phyloP scores from a whole-genome alignment of 2,329 filamentous ascomycete species.

The Neonectria sp. region DNA sequence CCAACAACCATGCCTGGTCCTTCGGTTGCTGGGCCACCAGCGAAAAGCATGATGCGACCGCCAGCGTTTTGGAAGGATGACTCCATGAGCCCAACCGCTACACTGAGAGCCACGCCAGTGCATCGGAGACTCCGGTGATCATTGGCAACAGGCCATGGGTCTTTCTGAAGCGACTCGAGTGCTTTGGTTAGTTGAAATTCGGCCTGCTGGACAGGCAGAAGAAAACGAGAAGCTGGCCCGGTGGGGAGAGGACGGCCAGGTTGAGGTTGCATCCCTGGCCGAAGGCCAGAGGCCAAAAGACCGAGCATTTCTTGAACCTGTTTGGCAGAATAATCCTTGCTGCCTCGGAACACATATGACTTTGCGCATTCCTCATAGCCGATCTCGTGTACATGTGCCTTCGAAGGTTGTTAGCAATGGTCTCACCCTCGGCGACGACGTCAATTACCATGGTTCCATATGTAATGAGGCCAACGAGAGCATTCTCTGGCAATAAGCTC shows the following conservation, averaged over 20 bases:
- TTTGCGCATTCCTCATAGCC: constrained; percentile 98
- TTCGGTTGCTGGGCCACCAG: constrained; percentile 94
- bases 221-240: constrained; percentile 89
- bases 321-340: constrained; percentile 98
- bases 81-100: constrained; percentile 92
- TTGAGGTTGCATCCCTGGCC: constrained; percentile 82
- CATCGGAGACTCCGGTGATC: constrained; percentile 93
- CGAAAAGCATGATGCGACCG: constrained; percentile 96
- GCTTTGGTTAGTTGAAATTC: constrained; percentile 98
- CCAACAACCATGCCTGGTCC: constrained; percentile 98
- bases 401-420: constrained; percentile 40
- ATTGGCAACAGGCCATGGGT: constrained; percentile 97
- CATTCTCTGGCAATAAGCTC: constrained; percentile 84
- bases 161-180: constrained; percentile 94
- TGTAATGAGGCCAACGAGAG: constrained; percentile 86
- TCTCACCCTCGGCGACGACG: neutral
- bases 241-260: constrained; percentile 83
- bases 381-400: constrained; percentile 97
- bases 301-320: constrained; percentile 99
- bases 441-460: constrained; percentile 89
- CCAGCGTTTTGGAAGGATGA: constrained; percentile 96
- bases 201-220: constrained; percentile 94
- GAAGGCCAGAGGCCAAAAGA: constrained; percentile 78
- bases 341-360: constrained; percentile 97
- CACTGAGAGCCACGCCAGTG: constrained; percentile 95